Percentiles rank a stretch among this genome's conserved stretches.
Conservation (phyloP, 768 basidiomycete species). For the Suillus discolor region DNA sequence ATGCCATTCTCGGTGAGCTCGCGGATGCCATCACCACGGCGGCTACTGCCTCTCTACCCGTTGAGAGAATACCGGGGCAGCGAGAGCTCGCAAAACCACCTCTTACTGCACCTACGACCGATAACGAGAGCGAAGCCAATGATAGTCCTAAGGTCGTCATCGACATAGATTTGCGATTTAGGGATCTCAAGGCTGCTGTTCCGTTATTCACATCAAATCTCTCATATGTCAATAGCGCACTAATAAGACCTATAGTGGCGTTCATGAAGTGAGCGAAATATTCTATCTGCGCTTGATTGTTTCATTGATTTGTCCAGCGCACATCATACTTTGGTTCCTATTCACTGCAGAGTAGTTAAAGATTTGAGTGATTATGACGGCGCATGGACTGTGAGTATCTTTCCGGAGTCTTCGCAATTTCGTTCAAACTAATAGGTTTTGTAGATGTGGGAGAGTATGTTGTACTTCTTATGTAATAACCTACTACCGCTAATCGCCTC, state of each 20-base stretch:
- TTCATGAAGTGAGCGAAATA: slow-evolving; percentile 86
- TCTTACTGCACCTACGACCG: slow-evolving; percentile 66
- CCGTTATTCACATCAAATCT: slow-evolving; percentile 89
- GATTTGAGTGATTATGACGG: slow-evolving; percentile 90
- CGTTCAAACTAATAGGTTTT: slow-evolving; percentile 17
- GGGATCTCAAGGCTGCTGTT: slow-evolving; percentile 93
- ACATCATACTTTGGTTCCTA: slow-evolving; percentile 92
- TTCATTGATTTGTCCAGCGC: slow-evolving; percentile 51
- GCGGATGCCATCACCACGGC: slow-evolving; percentile 82
- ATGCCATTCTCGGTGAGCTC: slow-evolving; percentile 86
- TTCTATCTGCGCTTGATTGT: slow-evolving; percentile 5
- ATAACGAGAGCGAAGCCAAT: slow-evolving; percentile 26
- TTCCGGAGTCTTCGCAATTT: slow-evolving; percentile 6
- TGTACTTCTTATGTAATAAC: not conserved
- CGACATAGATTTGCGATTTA: slow-evolving; percentile 92
- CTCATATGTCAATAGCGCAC: slow-evolving; percentile 89
- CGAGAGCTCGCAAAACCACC: slow-evolving; percentile 86
- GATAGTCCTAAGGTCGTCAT: slow-evolving; percentile 63
- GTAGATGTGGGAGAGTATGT: slow-evolving; percentile 92
- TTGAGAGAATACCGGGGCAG: slow-evolving; percentile 84
- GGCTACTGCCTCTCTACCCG: slow-evolving; percentile 46
- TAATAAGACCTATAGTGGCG: slow-evolving; percentile 94
- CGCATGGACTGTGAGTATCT: slow-evolving; percentile 82
- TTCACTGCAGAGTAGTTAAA: slow-evolving; percentile 87
- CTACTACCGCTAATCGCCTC: slow-evolving; percentile 11